phyloP scores from a whole-genome alignment of 805 yeast species.

The Brettanomyces anomalus region DNA sequence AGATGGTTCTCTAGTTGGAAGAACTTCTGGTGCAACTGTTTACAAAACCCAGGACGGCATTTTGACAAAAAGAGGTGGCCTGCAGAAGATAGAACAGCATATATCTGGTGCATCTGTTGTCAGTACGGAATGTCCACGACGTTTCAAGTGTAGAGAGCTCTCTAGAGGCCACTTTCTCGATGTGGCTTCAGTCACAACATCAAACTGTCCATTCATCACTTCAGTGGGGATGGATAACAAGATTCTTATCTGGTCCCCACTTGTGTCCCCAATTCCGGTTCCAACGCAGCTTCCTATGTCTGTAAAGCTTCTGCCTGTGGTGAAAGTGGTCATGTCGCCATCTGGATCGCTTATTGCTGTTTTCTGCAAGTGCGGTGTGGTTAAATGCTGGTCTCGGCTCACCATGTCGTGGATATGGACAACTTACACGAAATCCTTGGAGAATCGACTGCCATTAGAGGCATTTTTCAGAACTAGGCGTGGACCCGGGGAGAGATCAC shows the following conservation, averaged over 20 bases:
- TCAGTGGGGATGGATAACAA: conserved; percentile 69
- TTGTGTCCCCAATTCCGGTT: conserved; percentile 35
- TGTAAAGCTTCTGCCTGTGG: conserved; percentile 51
- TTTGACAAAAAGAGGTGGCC: too few relatives aligned
- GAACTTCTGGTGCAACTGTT: too few relatives aligned
- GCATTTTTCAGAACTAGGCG: conserved; percentile 54
- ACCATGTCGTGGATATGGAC: conserved; percentile 53
- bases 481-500: conserved; percentile 8
- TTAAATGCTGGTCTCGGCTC: conserved; percentile 54
- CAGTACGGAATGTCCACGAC: background rate
- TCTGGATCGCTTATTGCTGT: conserved; percentile 52
- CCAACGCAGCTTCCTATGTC: conserved; percentile 36
- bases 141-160: conserved; percentile 30
- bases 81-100: background rate
- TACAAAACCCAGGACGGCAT: too few relatives aligned
- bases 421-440: conserved; percentile 31
- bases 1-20: too few relatives aligned
- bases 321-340: conserved; percentile 45
- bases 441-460: conserved; percentile 35
- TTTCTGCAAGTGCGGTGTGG: conserved; percentile 40
- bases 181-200: conserved; percentile 49
- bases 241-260: conserved; percentile 67
- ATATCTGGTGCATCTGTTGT: too few relatives aligned
- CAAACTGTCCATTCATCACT: conserved; percentile 55
- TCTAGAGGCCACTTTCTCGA: conserved; percentile 52